These are phyloP conservation scores for Cryphonectria parasitica DNA, from an alignment of 2,329 filamentous ascomycete genomes.

Conservation along the genomic window DNA sequence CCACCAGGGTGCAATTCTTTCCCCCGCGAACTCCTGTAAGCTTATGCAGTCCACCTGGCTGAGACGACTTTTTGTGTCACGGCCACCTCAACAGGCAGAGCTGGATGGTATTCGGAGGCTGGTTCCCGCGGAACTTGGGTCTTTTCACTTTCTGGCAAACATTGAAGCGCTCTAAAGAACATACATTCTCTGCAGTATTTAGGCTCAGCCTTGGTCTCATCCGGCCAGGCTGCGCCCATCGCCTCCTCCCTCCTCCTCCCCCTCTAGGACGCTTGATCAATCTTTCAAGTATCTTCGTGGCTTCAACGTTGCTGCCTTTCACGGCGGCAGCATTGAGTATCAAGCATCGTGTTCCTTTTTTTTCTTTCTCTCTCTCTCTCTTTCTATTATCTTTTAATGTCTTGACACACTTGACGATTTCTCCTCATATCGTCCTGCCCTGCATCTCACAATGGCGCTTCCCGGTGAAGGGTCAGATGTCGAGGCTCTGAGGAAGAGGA, in stretches of 20 bases:
- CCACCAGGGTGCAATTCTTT: not conserved
- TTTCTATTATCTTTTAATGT: not conserved
- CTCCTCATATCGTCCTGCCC: no score
- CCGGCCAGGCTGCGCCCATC: not conserved
- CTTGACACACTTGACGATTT: not conserved
- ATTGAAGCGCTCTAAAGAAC: not conserved
- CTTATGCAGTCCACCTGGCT: conserved; percentile 11
- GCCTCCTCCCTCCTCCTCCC: not conserved
- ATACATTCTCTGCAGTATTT: not conserved
- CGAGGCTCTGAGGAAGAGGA: conserved; percentile 13
- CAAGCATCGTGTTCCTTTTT: not conserved
- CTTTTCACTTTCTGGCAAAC: not conserved
- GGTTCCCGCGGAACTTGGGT: not conserved
- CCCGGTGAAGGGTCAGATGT: not conserved
- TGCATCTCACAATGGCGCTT: not conserved
- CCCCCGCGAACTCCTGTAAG: conserved; percentile 12
- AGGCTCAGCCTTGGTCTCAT: not conserved
- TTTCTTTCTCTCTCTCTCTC: not conserved
- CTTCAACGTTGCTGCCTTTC: not conserved
- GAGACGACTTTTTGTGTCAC: conserved; percentile 9
- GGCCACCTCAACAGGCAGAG: conserved; percentile 10
- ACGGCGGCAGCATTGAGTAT: conserved; percentile 5
- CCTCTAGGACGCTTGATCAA: not conserved
- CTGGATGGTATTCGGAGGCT: not conserved
- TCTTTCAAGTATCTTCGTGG: not conserved